Conservation (phyloP, 2,329 filamentous ascomycete species). For the Drechslerella stenobrocha region DNA sequence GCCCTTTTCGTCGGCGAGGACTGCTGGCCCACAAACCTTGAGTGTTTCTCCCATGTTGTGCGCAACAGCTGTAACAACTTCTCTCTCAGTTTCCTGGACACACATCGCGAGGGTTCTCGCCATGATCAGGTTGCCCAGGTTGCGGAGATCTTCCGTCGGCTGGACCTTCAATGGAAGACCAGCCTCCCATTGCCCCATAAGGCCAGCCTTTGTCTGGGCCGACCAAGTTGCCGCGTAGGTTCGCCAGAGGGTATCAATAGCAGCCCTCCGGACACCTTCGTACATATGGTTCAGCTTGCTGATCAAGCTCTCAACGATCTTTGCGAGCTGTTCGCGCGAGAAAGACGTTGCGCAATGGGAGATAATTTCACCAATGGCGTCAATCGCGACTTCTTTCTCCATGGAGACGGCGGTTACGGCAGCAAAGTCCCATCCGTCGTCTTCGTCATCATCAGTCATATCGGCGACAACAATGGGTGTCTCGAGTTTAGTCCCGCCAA, state of each 20-base stretch:
- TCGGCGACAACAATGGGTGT: constrained; percentile 60
- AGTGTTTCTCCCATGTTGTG: constrained; percentile 87
- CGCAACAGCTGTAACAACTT: constrained; percentile 92
- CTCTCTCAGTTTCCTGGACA: constrained; percentile 91
- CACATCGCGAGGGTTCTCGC: constrained; percentile 81
- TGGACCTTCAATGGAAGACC: constrained; percentile 81
- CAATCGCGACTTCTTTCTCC: constrained; percentile 96
- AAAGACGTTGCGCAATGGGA: constrained; percentile 79
- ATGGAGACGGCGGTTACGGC: constrained; percentile 86
- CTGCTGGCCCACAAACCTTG: constrained; percentile 84
- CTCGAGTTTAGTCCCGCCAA: constrained; percentile 7
- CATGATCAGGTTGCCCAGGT: constrained; percentile 83
- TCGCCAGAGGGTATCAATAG: constrained; percentile 88
- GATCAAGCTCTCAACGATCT: constrained; percentile 78
- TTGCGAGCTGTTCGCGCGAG: constrained; percentile 79
- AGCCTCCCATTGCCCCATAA: constrained; percentile 80
- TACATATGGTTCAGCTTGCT: constrained; percentile 85
- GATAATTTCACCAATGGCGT: constrained; percentile 91
- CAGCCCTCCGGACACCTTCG: constrained; percentile 89
- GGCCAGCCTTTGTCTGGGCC: constrained; percentile 72
- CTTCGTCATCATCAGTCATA: constrained; percentile 68
- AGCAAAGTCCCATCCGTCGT: constrained; percentile 80
- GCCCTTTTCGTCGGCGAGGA: constrained; percentile 70
- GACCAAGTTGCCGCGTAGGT: constrained; percentile 90
- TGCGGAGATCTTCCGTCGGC: constrained; percentile 76